A percentile compares a stretch with the other conserved stretches of the same genome.
These are phyloP conservation scores for Hypocreales sp. DNA, from an alignment of 2,329 filamentous ascomycete species.

Conservation along the genomic window DNA sequence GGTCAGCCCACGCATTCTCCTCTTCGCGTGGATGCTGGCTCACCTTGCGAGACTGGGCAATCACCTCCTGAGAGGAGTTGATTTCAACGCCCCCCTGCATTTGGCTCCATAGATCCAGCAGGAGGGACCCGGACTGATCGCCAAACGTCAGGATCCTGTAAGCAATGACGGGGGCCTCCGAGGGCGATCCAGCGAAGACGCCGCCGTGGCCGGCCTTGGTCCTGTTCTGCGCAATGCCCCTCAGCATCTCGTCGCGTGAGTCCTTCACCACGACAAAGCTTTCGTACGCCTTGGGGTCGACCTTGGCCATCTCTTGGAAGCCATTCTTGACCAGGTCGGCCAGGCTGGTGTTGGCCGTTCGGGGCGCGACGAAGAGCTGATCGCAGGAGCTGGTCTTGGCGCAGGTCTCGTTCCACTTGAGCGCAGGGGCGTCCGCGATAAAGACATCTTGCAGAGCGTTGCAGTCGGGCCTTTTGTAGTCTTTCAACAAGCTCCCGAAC, in stretches of 20 bases:
- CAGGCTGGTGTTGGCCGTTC: constrained; percentile 16
- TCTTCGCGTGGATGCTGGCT: no score
- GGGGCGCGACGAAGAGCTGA: constrained; percentile 4
- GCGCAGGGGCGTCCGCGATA: neutral
- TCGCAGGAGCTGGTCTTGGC: constrained; percentile 12
- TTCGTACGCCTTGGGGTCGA: constrained; percentile 1
- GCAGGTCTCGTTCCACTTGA: constrained; percentile 21
- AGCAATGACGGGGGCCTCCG: constrained; percentile 5
- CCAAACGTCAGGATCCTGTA: constrained; percentile 3
- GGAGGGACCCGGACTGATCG: neutral
- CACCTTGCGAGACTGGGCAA: constrained; percentile 36
- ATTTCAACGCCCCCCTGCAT: constrained; percentile 11
- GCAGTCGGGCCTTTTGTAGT: constrained; percentile 33
- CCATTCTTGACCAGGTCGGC: constrained; percentile 3
- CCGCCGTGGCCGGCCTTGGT: constrained; percentile 3
- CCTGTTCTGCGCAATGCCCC: constrained; percentile 2
- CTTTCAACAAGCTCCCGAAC: constrained; percentile 53
- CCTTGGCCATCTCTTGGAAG: constrained; percentile 3
- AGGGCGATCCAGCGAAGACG: constrained; percentile 3
- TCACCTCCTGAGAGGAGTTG: constrained; percentile 42
- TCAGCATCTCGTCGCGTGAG: constrained; percentile 2
- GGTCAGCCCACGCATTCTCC: no score
- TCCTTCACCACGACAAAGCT: constrained; percentile 4
- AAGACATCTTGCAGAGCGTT: constrained; percentile 10
- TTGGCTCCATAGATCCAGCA: constrained; percentile 9